Evolutionary conservation across 305 asterid genomes (phyloP), one percentile per base, ranked within the genome.

Genomic region (Stenogyne calaminthoides): DNA sequence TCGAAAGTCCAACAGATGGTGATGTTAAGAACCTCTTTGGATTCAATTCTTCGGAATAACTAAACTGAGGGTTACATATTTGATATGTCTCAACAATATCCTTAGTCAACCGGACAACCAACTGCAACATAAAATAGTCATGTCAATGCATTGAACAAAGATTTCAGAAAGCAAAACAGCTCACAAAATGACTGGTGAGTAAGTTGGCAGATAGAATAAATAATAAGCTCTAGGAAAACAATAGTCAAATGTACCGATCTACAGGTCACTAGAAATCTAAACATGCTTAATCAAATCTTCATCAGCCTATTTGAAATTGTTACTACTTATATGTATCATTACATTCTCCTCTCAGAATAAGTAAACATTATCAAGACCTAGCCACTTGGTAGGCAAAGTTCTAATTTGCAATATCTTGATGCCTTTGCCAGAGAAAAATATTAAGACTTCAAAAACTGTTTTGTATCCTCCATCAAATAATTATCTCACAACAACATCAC

Each of bases 1-100:
- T 95, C 78, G 81, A 77, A 80, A 88, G 87, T 73, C 98, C 99
- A 49, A 65, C 64, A 40, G 98, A 89, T 74, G 98, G 99, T 63
- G 98, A 87, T 55, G 99, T 95, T 88, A 95, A 76, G 84, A 89
- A 91, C 85, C 97, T 84, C 93, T 91, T 95, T 69, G 90, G 98
- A 69, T 89, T 92, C 85, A 83, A 77, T 71, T 86, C 93, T 77
- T 86, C 95, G 11, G 96, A 87, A 80, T 89, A 95, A 64, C 80
- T 81, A 76, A 92, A 95, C 70, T 84, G 85, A 68, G 97, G 96
- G 77, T 89, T 92, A 96, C 99, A 95, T 76, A 77, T 69, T 81
- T 88, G 86, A 84, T 92, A 95, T 67, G 88, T 87, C 78, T 92
- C 97, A 75, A 88, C 78, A 10, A 95, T 90, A 82, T 92, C 98